Evolutionary conservation across 2,329 filamentous ascomycete genomes (phyloP), one percentile per base, ranked within the genome.

Genomic region (Xylariomycetidae sp.): DNA sequence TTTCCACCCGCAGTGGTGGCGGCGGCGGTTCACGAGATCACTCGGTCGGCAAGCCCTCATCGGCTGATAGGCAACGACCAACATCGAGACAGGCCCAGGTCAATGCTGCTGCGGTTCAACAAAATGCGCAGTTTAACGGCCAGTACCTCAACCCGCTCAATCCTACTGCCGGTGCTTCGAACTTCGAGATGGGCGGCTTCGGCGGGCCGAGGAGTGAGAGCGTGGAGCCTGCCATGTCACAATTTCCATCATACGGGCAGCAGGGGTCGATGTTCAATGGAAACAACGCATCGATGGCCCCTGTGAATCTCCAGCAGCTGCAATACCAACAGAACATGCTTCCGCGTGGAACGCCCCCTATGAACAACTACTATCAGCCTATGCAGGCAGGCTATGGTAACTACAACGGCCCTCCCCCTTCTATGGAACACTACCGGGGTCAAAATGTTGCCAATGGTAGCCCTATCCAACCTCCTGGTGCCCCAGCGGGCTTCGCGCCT

Each of bases 1-100:
- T 98, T 23, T 94, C 90, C 5, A 83, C 79, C 17, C 67, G 80
- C 27, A 75, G 61, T 19, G 58, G 62, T 22, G 58, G 64, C 9
- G 63, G 63, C 15, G 57, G 62, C 23, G 60, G 54, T 33, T 65
- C 69, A 26, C 66, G 67, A 16, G 69, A 71, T 19, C 63, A 67
- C 40, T 57, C 58, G 18, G 69, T 66, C 35, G 61, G 64, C 38
- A 61, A 60, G 44, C 61, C 64, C 37, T 59, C 62, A 14, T 54
- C 61, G 23, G 68, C 68, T 36, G 70, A 75, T 33, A 66, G 74
- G 25, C 70, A 72, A 50, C 70, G 76, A 31, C 75, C 77, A 17
- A 59, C 64, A 10, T 79, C 77, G 8, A 64, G 74, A 27, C 76
- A 80, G 37, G 62, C 69, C n/a, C 57, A 56, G 35, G 49, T 52